phyloP scores from a whole-genome alignment of 495 filamentous ascomycete species.

The Hyphodiscus hymeniophilus region DNA sequence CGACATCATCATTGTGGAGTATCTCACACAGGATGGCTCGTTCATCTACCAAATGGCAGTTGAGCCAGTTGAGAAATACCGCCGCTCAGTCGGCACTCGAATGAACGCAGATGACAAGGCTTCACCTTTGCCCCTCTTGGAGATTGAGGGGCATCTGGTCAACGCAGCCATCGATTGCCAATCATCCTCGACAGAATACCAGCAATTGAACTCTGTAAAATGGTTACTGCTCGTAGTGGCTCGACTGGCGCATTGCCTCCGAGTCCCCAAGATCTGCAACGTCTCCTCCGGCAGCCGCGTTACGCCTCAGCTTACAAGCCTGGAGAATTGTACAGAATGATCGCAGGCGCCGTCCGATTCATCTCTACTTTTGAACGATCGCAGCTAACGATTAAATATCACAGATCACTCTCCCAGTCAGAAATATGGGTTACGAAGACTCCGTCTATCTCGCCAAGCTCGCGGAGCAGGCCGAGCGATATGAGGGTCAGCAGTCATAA shows the following conservation, averaged over 20 bases:
- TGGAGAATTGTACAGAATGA: no score
- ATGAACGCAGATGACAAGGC: background rate
- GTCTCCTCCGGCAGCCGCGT: background rate
- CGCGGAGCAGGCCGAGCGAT: constrained; percentile 99
- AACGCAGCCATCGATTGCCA: background rate
- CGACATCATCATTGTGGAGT: constrained; percentile 1
- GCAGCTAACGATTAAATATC: background rate
- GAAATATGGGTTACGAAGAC: constrained; percentile 98
- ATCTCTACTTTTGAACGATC: background rate
- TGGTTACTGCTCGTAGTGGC: background rate
- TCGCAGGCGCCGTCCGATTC: no score
- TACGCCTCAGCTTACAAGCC: no score
- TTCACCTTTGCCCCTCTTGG: constrained; percentile 16
- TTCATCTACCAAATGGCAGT: background rate
- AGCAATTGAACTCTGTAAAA: background rate
- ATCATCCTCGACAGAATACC: background rate
- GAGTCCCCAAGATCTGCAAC: background rate
- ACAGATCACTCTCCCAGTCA: constrained; percentile 19
- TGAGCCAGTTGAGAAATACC: background rate
- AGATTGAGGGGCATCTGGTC: constrained; percentile 7
- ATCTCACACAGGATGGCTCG: background rate
- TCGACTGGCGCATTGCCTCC: background rate
- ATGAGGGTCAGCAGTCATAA: constrained; percentile 71
- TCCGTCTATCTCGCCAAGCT: constrained; percentile 99
- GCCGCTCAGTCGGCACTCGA: background rate